phyloP scores from a whole-genome alignment of 768 basidiomycete species.

The Russula sp. region DNA sequence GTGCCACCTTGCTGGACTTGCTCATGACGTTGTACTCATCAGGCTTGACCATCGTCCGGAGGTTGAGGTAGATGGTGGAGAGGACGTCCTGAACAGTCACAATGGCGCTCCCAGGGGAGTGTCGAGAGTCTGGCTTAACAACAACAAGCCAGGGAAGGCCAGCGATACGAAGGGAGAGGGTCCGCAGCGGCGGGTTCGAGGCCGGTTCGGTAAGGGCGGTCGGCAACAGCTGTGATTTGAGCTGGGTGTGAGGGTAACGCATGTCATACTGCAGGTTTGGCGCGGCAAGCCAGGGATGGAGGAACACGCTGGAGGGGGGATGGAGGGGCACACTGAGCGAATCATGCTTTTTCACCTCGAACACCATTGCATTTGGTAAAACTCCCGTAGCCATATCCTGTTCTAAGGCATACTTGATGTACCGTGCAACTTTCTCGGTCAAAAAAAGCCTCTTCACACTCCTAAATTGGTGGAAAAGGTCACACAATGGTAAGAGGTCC shows the following conservation, averaged over 20 bases:
- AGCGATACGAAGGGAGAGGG: background rate
- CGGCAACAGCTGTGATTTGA: background rate
- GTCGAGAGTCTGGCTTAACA: background rate
- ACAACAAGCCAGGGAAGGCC: slow-evolving; percentile 5
- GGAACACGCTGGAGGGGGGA: background rate
- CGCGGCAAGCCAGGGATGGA: background rate
- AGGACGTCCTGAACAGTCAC: slow-evolving; percentile 14
- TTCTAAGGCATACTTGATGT: background rate
- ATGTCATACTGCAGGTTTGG: slow-evolving; percentile 6
- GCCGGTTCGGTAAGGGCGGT: background rate
- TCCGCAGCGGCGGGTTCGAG: background rate
- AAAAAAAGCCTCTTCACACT: background rate
- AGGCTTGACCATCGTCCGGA: slow-evolving; percentile 5
- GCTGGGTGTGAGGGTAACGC: background rate
- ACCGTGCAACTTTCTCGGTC: background rate
- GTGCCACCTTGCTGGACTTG: background rate
- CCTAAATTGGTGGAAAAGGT: background rate
- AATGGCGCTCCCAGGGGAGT: background rate
- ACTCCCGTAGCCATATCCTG: background rate
- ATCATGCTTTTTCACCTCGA: no score
- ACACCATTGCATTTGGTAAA: background rate
- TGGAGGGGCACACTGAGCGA: no score
- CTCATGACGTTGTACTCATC: slow-evolving; percentile 4
- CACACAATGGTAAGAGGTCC: background rate
- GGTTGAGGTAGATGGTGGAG: background rate